A percentile compares a stretch with the other conserved stretches of the same genome.
These are phyloP conservation scores for Hygrocybe punicea DNA, from an alignment of 768 basidiomycete species.

Conservation along the genomic window DNA sequence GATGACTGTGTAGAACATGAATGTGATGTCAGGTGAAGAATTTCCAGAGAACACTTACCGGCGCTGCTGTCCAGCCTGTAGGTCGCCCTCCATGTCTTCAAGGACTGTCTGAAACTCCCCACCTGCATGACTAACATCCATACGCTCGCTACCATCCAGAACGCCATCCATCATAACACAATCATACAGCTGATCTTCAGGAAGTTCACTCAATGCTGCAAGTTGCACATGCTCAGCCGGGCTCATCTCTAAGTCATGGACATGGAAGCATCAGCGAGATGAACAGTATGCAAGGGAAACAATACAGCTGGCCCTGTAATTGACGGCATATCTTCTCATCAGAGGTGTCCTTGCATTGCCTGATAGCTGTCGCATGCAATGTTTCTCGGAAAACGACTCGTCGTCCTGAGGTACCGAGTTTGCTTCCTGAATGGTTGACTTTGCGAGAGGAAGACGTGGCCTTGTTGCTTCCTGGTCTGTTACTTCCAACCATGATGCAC, in stretches of 20 bases:
- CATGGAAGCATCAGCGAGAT: too few species aligned
- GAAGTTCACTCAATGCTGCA: too few species aligned
- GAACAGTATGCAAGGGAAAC: too few species aligned
- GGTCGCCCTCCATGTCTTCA: neutral
- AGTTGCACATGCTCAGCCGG: too few species aligned
- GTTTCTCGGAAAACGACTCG: neutral
- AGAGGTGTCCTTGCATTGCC: neutral
- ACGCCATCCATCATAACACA: too few species aligned
- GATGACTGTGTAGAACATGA: neutral
- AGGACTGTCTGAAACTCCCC: constrained; percentile 10
- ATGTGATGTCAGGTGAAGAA: too few species aligned
- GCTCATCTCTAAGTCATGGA: too few species aligned
- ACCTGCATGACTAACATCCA: constrained; percentile 25
- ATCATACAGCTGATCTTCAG: too few species aligned
- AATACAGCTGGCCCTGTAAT: neutral
- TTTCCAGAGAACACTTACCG: too few species aligned
- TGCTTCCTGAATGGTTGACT: neutral
- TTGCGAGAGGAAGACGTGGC: neutral
- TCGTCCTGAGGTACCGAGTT: neutral
- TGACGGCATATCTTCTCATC: neutral
- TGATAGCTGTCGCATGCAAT: neutral
- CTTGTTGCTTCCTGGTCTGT: neutral
- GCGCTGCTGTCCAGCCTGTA: neutral
- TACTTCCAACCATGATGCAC: too few species aligned
- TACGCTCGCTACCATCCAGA: neutral